Percentiles rank a stretch among this genome's conserved stretches.
Conservation (phyloP, 352 stramenopile genomes). For the Globisporangium paddicum region DNA sequence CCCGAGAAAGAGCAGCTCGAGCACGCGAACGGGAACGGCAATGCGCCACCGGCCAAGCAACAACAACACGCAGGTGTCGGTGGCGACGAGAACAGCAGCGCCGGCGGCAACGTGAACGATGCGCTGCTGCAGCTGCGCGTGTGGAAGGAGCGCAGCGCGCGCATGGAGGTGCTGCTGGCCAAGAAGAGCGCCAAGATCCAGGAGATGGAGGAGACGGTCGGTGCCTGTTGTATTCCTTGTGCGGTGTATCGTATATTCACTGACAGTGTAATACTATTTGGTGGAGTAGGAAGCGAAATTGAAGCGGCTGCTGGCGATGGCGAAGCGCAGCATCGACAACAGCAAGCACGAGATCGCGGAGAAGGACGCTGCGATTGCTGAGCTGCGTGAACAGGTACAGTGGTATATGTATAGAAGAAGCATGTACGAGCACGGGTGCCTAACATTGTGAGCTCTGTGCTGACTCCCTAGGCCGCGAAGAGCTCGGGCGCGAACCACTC, state of each 20-base stretch:
- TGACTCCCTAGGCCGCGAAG: conserved; percentile 23
- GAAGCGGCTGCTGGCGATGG: conserved; percentile 79
- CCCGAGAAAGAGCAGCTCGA: conserved; percentile 1
- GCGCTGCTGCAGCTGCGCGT: conserved; percentile 33
- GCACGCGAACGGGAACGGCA: not conserved
- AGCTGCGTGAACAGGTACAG: conserved; percentile 34
- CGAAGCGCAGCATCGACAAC: conserved; percentile 89
- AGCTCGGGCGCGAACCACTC: conserved; percentile 33
- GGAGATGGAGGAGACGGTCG: conserved; percentile 73
- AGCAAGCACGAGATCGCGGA: conserved; percentile 77
- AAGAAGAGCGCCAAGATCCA: conserved; percentile 73
- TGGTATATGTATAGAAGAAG: conserved; percentile 8
- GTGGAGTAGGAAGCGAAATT: conserved; percentile 60
- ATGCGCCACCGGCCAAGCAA: too few relatives aligned
- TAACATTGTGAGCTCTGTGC: not conserved
- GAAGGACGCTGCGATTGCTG: conserved; percentile 51
- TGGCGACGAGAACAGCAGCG: not conserved
- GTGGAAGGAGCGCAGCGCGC: conserved; percentile 57
- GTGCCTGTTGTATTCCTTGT: conserved; percentile 1
- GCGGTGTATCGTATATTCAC: not conserved
- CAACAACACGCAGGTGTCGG: too few relatives aligned
- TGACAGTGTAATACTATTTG: not conserved
- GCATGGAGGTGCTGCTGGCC: conserved; percentile 56
- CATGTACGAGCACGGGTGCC: not conserved
- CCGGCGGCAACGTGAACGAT: conserved; percentile 15